Evolutionary conservation across 2,329 filamentous ascomycete genomes (phyloP), one percentile per base, ranked within the genome.

Genomic region (Aspergillus fructus): DNA sequence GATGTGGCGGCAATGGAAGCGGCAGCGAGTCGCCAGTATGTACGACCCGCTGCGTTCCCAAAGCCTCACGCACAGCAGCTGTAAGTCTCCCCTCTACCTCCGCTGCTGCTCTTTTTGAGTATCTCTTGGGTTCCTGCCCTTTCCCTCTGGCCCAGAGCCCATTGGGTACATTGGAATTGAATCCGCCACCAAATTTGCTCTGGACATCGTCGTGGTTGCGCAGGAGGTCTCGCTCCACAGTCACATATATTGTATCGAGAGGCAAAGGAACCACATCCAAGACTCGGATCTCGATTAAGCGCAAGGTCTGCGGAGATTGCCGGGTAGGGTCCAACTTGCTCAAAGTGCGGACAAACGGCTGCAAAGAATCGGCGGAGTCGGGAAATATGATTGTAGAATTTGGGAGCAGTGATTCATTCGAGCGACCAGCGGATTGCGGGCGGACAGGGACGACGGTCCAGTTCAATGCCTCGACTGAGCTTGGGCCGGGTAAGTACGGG

Each of bases 361-460:
- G 91, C 1, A 96, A 83, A 3, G 89, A 74, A 81, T 87, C 77
- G 89, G 91, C 37, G 88, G 83, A 49, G 84, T 88, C 58, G 83
- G 81, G 53, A 85, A 96, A 48, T 82, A 93, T 87, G 40, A 97
- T 82, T 1, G 90, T 96, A 5, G 89, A 91, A 62, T 89, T 85
- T 17, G 90, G 84, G 43, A 92, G 81, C 9, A 84, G 82, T 43
- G 85, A 80, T 42, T 86, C 86, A 62, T 79, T 75, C 17, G 75
- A 76, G 60, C 69, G 72, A 65, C 74, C 76, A 60, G 66, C 68
- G n/a, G 65, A 73, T 55, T 75, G 78, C 53, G 81, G 79, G 21
- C 81, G 81, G 58, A 96, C 85, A 1, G 93, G 90, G 34, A 97
- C 84, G 49, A 97, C 84, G 7, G 91, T 91, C 94, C 94, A 99